Evolutionary conservation across 2,329 filamentous ascomycete species (phyloP).

Genomic region (Colletotrichum godetiae): DNA sequence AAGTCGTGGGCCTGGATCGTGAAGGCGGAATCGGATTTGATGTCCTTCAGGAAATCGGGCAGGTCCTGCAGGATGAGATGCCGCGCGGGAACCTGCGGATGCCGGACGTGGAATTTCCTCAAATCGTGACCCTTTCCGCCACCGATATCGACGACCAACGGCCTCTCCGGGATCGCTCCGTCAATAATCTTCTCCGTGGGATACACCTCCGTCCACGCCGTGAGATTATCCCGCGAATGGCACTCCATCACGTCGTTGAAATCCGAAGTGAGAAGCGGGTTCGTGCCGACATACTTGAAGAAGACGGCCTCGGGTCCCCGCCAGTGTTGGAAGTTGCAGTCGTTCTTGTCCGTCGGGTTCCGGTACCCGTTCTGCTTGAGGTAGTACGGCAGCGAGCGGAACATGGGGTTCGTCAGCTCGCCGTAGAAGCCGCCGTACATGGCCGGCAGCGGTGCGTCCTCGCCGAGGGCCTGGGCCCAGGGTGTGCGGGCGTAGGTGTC

Average conservation of each 20-base stretch:
- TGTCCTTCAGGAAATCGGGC: constrained; percentile 45
- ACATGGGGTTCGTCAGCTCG: constrained; percentile 46
- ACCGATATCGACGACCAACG: constrained; percentile 48
- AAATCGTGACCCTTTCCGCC: constrained; percentile 51
- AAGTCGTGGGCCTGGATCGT: constrained; percentile 48
- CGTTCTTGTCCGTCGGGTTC: constrained; percentile 47
- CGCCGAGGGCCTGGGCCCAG: constrained; percentile 44
- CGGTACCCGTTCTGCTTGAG: constrained; percentile 46
- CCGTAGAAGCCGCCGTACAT: constrained; percentile 48
- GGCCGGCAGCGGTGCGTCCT: constrained; percentile 43
- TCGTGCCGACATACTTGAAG: constrained; percentile 45
- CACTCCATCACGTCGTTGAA: constrained; percentile 52
- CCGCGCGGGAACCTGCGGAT: constrained; percentile 41
- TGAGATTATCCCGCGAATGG: constrained; percentile 51
- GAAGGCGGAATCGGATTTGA: constrained; percentile 41
- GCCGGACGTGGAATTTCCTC: constrained; percentile 44
- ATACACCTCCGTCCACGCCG: constrained; percentile 46
- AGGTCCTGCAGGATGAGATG: constrained; percentile 48
- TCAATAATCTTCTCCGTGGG: constrained; percentile 40
- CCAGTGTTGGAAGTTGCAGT: constrained; percentile 48
- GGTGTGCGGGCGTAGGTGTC: constrained; percentile 49
- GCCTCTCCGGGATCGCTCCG: constrained; percentile 41
- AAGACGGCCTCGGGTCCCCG: constrained; percentile 41
- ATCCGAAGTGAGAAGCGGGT: constrained; percentile 43
- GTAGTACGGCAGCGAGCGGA: constrained; percentile 45